Evolutionary conservation across 2,329 filamentous ascomycete genomes (phyloP).

Genomic region (Colletotrichum horii): DNA sequence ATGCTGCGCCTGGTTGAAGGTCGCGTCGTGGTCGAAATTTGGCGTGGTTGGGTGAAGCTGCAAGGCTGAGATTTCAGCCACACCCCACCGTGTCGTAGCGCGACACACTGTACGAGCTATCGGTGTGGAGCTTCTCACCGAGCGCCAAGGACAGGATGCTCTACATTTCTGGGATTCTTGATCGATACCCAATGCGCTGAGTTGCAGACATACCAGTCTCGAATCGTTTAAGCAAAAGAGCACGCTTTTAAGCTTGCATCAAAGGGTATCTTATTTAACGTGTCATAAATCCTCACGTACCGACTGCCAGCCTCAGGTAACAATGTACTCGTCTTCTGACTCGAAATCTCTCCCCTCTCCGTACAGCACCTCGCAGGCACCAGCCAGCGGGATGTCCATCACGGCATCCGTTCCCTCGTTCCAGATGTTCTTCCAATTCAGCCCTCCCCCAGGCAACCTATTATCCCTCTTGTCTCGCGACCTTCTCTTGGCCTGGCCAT

Average conservation of each 20-base stretch:
- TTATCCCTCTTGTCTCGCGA: constrained; percentile 36
- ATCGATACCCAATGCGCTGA: not conserved
- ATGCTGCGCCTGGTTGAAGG: constrained; percentile 9
- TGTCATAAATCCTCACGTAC: not conserved
- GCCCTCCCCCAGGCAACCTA: constrained; percentile 39
- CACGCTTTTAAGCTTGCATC: not conserved
- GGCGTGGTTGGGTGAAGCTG: constrained; percentile 20
- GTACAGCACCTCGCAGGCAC: constrained; percentile 94
- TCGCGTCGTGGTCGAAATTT: constrained; percentile 10
- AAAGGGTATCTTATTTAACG: not conserved
- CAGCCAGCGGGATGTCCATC: constrained; percentile 93
- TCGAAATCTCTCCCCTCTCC: constrained; percentile 56
- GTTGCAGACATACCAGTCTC: accelerated
- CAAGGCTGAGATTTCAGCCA: constrained; percentile 23
- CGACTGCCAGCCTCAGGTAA: not conserved
- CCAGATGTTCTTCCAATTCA: constrained; percentile 86
- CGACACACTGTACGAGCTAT: constrained; percentile 19
- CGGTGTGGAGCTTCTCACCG: constrained; percentile 13
- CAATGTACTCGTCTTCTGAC: constrained; percentile 24
- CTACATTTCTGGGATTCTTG: not conserved
- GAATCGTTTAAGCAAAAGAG: too few species aligned
- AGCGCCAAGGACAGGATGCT: not conserved
- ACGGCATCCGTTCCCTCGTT: constrained; percentile 94
- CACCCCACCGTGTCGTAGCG: constrained; percentile 11
- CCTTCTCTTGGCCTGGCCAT: constrained; percentile 36